phyloP scores from a whole-genome alignment of 2,329 filamentous ascomycete species.

The Penicillium sp. region DNA sequence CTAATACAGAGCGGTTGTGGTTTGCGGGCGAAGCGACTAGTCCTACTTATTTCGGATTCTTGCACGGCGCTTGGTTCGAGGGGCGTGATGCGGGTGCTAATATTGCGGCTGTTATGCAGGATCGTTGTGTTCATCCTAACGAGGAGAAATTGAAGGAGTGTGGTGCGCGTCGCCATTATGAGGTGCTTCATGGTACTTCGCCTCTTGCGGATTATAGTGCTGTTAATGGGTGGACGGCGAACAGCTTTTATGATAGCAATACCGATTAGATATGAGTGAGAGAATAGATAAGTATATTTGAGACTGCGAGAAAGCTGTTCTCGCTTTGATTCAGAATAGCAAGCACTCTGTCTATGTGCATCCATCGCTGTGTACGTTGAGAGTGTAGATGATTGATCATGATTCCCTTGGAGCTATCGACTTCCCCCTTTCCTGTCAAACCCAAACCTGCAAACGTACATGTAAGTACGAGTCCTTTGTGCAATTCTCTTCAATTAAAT shows the following conservation, averaged over 20 bases:
- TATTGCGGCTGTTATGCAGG: conserved; percentile 31
- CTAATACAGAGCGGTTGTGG: conserved; percentile 65
- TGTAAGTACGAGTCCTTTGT: too few relatives aligned
- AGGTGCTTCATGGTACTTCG: conserved; percentile 35
- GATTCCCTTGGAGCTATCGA: too few relatives aligned
- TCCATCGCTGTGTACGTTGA: too few relatives aligned
- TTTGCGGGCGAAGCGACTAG: conserved; percentile 70
- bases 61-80: conserved; percentile 67
- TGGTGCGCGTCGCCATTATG: conserved; percentile 31
- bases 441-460: too few relatives aligned
- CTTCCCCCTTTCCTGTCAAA: too few relatives aligned
- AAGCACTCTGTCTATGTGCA: too few relatives aligned
- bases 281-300: too few relatives aligned
- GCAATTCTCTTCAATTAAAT: too few relatives aligned
- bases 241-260: conserved; percentile 33
- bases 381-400: too few relatives aligned
- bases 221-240: conserved; percentile 35
- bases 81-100: conserved; percentile 54
- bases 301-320: too few relatives aligned
- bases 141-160: conserved; percentile 22
- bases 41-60: conserved; percentile 66
- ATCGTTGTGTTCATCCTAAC: conserved; percentile 23
- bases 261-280: conserved; percentile 12
- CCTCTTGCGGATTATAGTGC: conserved; percentile 32
- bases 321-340: too few relatives aligned